Evolutionary conservation across 768 basidiomycete genomes (phyloP).

Genomic region (Kwoniella newhampshirensis): DNA sequence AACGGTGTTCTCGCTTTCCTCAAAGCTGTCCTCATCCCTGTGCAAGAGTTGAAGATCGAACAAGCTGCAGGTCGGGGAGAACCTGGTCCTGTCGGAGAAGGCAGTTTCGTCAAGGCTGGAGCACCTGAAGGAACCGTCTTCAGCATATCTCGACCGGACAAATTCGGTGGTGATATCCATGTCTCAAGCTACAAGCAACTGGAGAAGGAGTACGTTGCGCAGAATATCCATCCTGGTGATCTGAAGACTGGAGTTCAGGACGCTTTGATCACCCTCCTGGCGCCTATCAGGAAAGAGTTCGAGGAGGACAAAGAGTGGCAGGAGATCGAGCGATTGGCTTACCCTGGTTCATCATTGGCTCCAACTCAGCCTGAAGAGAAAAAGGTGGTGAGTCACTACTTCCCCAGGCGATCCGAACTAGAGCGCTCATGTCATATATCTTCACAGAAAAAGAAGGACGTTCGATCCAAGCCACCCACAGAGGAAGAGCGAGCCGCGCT

Average conservation of each 20-base stretch:
- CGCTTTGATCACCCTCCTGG: slow-evolving; percentile 70
- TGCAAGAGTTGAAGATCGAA: slow-evolving; percentile 72
- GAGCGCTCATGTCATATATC: neutral
- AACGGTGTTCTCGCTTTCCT: slow-evolving; percentile 88
- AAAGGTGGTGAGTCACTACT: slow-evolving; percentile 25
- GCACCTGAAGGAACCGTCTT: slow-evolving; percentile 83
- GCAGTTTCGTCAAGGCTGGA: slow-evolving; percentile 65
- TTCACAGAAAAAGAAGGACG: slow-evolving; percentile 31
- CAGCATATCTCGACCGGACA: slow-evolving; percentile 71
- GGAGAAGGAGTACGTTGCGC: slow-evolving; percentile 70
- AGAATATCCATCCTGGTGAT: slow-evolving; percentile 83
- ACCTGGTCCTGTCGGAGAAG: slow-evolving; percentile 58
- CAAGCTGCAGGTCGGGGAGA: slow-evolving; percentile 56
- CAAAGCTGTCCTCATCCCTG: slow-evolving; percentile 81
- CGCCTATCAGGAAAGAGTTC: slow-evolving; percentile 77
- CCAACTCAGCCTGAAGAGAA: slow-evolving; percentile 15
- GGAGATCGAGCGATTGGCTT: slow-evolving; percentile 71
- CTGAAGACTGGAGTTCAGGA: slow-evolving; percentile 75
- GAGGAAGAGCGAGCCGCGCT: slow-evolving; percentile 47
- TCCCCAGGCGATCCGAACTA: too few species aligned
- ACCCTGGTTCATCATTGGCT: slow-evolving; percentile 59
- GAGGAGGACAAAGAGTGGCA: slow-evolving; percentile 78
- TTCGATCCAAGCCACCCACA: slow-evolving; percentile 34
- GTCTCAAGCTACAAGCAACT: slow-evolving; percentile 68
- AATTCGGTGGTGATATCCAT: slow-evolving; percentile 71